Conservation (phyloP, 2,329 filamentous ascomycete species). For the Fusarium xylarioides region DNA sequence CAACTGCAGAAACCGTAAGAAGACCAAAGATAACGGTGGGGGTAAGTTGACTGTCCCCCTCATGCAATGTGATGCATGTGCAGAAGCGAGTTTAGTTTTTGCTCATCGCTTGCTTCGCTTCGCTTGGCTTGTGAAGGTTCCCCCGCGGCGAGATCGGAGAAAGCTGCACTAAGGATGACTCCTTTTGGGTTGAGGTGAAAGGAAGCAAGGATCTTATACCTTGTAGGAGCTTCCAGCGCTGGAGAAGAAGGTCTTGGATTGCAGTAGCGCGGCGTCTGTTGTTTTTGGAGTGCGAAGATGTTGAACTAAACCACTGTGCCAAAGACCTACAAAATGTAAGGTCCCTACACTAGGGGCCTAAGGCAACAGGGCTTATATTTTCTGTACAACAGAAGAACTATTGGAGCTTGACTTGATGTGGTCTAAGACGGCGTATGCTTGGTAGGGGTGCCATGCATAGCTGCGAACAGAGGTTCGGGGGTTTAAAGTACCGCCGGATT, state of each 20-base stretch:
- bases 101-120: conserved; percentile 3
- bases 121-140: conserved; percentile 2
- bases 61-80: conserved; percentile 22
- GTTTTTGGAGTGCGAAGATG: conserved; percentile 9
- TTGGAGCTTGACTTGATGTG: conserved; percentile 36
- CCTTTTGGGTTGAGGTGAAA: conserved; percentile 29
- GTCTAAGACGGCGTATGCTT: conserved; percentile 17
- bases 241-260: conserved; percentile 38
- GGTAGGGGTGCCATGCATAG: conserved; percentile 21
- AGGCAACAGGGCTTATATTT: too few species aligned
- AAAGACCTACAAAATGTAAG: too few species aligned
- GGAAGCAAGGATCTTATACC: conserved; percentile 16
- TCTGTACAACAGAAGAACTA: too few species aligned
- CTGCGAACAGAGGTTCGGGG: conserved; percentile 35
- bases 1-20: conserved; percentile 17
- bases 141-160: conserved; percentile 44
- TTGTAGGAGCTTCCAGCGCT: conserved; percentile 37
- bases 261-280: conserved; percentile 36
- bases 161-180: conserved; percentile 34
- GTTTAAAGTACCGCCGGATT: background rate
- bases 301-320: too few species aligned
- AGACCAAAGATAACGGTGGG: conserved; percentile 35
- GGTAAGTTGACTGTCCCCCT: conserved; percentile 11
- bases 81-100: conserved; percentile 20
- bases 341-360: too few species aligned